These are phyloP conservation scores for Coniosporium tulheliwenetii DNA, from an alignment of 2,329 filamentous ascomycete genomes.

Conservation along the genomic window DNA sequence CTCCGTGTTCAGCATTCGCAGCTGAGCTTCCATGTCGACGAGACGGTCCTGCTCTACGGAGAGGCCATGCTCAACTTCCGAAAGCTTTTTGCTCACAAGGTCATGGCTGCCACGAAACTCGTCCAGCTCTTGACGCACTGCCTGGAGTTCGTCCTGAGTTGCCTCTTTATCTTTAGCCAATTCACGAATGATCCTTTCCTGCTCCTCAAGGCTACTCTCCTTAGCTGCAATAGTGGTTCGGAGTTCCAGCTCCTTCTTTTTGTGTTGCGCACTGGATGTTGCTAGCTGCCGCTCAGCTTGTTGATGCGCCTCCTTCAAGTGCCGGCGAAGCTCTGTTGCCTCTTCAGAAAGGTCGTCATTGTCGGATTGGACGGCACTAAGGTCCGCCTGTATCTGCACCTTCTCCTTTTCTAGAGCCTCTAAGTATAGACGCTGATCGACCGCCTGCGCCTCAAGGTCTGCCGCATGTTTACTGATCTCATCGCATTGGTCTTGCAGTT, in stretches of 20 bases:
- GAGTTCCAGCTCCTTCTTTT: constrained; percentile 25
- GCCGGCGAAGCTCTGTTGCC: background rate
- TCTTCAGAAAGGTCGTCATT: constrained; percentile 17
- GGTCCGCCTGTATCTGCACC: constrained; percentile 17
- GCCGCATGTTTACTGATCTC: constrained; percentile 18
- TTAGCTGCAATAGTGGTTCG: constrained; percentile 26
- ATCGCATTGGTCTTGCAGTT: constrained; percentile 19
- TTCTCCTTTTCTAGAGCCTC: constrained; percentile 25
- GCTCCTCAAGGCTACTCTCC: constrained; percentile 27
- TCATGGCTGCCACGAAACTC: too few relatives aligned
- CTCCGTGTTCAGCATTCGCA: too few relatives aligned
- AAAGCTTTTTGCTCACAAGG: too few relatives aligned
- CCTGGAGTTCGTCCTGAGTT: constrained; percentile 8
- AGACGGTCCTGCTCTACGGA: too few relatives aligned
- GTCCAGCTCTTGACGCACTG: constrained; percentile 2
- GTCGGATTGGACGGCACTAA: constrained; percentile 21
- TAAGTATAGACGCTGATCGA: constrained; percentile 19
- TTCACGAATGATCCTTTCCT: constrained; percentile 18
- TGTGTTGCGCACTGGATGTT: constrained; percentile 13
- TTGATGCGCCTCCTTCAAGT: constrained; percentile 7
- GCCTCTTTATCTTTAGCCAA: constrained; percentile 3
- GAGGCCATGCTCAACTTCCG: too few relatives aligned
- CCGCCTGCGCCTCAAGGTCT: constrained; percentile 20
- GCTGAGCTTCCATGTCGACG: too few relatives aligned
- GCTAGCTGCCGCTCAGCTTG: constrained; percentile 11